A percentile compares a stretch with the other conserved stretches of the same genome.
Conservation (phyloP, 768 basidiomycete species). For the Agaricus blazei region DNA sequence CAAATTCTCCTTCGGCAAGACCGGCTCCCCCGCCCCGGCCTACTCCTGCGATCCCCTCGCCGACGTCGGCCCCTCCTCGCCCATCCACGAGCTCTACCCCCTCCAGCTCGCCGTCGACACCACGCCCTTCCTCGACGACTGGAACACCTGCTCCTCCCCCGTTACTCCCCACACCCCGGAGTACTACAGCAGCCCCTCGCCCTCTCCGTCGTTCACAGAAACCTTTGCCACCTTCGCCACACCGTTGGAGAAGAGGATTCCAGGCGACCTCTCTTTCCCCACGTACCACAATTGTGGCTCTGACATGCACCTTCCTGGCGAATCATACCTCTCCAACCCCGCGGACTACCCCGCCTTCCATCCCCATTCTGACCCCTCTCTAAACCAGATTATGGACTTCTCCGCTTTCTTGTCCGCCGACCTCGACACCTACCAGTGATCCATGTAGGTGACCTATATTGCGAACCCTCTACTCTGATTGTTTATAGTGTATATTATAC, state of each 20-base stretch:
- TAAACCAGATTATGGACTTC: constrained; percentile 19
- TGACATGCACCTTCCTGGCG: constrained; percentile 9
- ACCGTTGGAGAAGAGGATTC: constrained; percentile 23
- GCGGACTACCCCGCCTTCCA: constrained; percentile 11
- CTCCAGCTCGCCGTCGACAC: constrained; percentile 35
- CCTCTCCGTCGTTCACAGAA: constrained; percentile 20
- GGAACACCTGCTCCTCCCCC: constrained; percentile 42
- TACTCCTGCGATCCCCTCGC: constrained; percentile 26
- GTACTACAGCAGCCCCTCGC: constrained; percentile 24
- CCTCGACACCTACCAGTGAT: constrained; percentile 15
- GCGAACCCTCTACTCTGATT: neutral
- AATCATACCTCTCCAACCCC: constrained; percentile 10
- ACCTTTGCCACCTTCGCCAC: constrained; percentile 20
- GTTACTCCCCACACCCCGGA: constrained; percentile 38
- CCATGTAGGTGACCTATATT: neutral
- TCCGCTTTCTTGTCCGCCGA: constrained; percentile 32
- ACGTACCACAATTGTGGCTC: constrained; percentile 15
- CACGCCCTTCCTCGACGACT: constrained; percentile 26
- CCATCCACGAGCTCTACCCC: constrained; percentile 13
- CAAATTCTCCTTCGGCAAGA: constrained; percentile 41
- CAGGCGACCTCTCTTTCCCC: constrained; percentile 15
- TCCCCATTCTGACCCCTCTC: constrained; percentile 11
- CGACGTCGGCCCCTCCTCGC: constrained; percentile 18
- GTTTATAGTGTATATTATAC: constrained; percentile 12
- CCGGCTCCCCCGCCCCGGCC: constrained; percentile 23